phyloP scores from a whole-genome alignment of 1,284 basidiomycete genomes.

The Trichosporon sp. region DNA sequence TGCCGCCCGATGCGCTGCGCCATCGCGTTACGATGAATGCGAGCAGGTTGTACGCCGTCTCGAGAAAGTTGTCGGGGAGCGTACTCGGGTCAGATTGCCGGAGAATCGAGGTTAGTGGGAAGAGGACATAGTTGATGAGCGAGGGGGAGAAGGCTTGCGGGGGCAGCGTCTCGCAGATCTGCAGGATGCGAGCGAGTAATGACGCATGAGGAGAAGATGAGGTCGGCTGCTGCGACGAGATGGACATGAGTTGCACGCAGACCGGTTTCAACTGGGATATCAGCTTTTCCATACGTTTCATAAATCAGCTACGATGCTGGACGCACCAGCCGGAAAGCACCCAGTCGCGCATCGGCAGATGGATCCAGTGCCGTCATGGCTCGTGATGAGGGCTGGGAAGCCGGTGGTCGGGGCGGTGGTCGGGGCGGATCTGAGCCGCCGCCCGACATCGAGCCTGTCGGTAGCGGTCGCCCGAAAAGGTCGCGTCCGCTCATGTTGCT shows the following conservation, averaged over 20 bases:
- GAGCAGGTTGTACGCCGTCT: constrained; percentile 69
- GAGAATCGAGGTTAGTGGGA: constrained; percentile 79
- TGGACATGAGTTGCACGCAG: constrained; percentile 75
- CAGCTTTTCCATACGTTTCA: background rate
- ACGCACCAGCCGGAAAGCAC: constrained; percentile 46
- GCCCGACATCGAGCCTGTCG: constrained; percentile 4
- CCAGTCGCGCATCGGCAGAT: constrained; percentile 37
- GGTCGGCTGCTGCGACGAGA: constrained; percentile 64
- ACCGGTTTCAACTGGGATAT: constrained; percentile 68
- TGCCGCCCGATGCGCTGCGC: constrained; percentile 68
- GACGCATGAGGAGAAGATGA: constrained; percentile 61
- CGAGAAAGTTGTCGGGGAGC: constrained; percentile 77
- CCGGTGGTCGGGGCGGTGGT: background rate
- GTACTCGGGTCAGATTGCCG: constrained; percentile 65
- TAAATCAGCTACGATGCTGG: too few relatives aligned
- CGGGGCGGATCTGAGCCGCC: background rate
- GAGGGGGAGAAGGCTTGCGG: constrained; percentile 61
- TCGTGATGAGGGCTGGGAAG: background rate
- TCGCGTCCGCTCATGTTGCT: constrained; percentile 28
- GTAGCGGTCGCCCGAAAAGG: constrained; percentile 31
- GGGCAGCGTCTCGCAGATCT: constrained; percentile 60
- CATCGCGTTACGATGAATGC: constrained; percentile 70
- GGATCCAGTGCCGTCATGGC: background rate
- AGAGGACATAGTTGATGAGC: constrained; percentile 81
- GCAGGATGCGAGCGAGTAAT: constrained; percentile 64